Conservation (phyloP, 1,284 basidiomycete species). For the Trichosporon sp. region DNA sequence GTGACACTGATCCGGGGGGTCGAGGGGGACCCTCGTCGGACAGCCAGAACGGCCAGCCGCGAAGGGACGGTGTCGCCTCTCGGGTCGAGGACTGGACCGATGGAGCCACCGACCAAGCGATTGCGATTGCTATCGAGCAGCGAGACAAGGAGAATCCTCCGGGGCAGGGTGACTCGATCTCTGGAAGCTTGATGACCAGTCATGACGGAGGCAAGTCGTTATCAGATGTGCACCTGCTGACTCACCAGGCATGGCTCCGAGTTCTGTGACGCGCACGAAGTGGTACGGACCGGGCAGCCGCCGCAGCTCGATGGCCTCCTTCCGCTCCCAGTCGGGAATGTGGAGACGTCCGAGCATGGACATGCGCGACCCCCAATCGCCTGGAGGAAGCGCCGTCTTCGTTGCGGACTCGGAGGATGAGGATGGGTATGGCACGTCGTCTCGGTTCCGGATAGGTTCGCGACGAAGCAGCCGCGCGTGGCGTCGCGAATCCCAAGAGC, state of each 20-base stretch:
- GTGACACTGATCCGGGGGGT: not conserved
- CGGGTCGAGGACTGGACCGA: constrained; percentile 19
- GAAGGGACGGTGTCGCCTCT: not conserved
- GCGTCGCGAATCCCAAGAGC: not conserved
- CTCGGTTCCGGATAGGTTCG: constrained; percentile 7
- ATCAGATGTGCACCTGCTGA: not conserved
- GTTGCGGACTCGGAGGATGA: constrained; percentile 42
- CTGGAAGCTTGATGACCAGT: constrained; percentile 14
- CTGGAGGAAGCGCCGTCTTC: constrained; percentile 34
- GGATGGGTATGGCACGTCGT: constrained; percentile 17
- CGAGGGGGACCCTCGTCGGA: not conserved
- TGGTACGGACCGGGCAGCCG: constrained; percentile 32
- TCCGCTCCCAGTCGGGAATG: constrained; percentile 23
- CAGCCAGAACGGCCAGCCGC: not conserved
- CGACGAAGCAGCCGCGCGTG: not conserved
- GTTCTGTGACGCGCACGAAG: constrained; percentile 34
- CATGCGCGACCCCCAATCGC: constrained; percentile 23
- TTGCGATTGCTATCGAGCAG: constrained; percentile 19
- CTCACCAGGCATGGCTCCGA: constrained; percentile 30
- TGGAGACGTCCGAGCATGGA: constrained; percentile 21
- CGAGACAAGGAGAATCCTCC: constrained; percentile 22
- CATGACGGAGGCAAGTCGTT: constrained; percentile 16
- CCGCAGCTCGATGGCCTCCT: constrained; percentile 24
- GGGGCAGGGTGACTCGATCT: constrained; percentile 19
- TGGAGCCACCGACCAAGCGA: constrained; percentile 22